Evolutionary conservation across 805 yeast genomes (phyloP).

Genomic region (Candida vaughaniae): DNA sequence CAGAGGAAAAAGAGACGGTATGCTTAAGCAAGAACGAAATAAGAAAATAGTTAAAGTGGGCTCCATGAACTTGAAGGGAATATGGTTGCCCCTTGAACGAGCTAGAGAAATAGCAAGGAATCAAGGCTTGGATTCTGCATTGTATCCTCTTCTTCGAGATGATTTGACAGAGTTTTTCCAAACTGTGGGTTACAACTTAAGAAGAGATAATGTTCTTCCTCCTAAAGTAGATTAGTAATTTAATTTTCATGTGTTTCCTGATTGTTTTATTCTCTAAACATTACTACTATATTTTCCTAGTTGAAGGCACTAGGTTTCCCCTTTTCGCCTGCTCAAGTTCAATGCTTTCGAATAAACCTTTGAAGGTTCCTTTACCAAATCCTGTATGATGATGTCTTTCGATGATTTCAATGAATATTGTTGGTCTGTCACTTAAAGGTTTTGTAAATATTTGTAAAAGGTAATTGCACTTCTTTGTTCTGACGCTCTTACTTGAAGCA

Average conservation of each 20-base stretch:
- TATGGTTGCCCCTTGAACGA: slow-evolving; percentile 41
- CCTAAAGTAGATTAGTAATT: neutral
- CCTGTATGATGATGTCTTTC: slow-evolving; percentile 81
- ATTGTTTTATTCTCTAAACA: neutral
- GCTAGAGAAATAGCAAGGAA: slow-evolving; percentile 41
- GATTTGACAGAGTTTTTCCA: slow-evolving; percentile 28
- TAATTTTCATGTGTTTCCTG: too few species aligned
- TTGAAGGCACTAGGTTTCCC: slow-evolving; percentile 52
- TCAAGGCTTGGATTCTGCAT: slow-evolving; percentile 33
- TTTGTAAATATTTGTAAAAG: slow-evolving; percentile 77
- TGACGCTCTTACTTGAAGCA: slow-evolving; percentile 36
- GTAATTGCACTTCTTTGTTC: slow-evolving; percentile 50
- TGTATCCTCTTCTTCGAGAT: slow-evolving; percentile 34
- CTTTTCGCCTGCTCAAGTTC: slow-evolving; percentile 73
- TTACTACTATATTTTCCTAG: neutral
- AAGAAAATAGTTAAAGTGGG: slow-evolving; percentile 34
- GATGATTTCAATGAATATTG: slow-evolving; percentile 77
- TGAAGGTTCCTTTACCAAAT: slow-evolving; percentile 87
- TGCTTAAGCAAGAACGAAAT: slow-evolving; percentile 32
- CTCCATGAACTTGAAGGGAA: slow-evolving; percentile 40
- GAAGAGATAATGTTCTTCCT: slow-evolving; percentile 12
- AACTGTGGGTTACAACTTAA: slow-evolving; percentile 24
- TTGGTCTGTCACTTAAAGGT: slow-evolving; percentile 76
- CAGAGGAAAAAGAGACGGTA: slow-evolving; percentile 41
- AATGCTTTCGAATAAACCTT: slow-evolving; percentile 74